A percentile compares a stretch with the other conserved stretches of the same genome.
These are phyloP conservation scores for Dioscorea cayenensis DNA, from an alignment of 116 monocot genomes.

Conservation along the genomic window DNA sequence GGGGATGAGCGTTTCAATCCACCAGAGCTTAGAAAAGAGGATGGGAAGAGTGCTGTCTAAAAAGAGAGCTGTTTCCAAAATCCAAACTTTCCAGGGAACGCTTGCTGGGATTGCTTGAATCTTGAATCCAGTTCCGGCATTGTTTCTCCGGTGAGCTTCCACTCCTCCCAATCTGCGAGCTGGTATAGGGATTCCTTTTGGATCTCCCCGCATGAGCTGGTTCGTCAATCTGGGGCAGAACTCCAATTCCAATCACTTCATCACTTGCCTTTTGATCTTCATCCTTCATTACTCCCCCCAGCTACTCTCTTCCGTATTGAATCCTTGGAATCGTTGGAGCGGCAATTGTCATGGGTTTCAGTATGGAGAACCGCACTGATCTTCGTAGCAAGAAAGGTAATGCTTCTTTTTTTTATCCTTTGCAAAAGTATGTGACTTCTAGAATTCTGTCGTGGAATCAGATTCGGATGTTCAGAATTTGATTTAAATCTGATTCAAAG, in stretches of 20 bases:
- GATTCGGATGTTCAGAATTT: neutral
- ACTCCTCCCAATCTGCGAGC: neutral
- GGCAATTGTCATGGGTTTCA: neutral
- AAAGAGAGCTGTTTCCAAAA: neutral
- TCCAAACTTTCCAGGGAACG: neutral
- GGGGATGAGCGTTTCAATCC: too few relatives aligned
- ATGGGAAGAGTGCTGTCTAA: too few relatives aligned
- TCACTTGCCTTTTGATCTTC: slow-evolving; percentile 79
- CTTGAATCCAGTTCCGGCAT: neutral
- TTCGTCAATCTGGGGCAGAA: slow-evolving; percentile 50
- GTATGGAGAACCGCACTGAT: slow-evolving; percentile 14
- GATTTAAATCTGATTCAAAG: neutral
- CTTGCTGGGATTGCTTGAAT: neutral
- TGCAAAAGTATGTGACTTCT: neutral
- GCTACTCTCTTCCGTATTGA: slow-evolving; percentile 29
- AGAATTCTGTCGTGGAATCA: neutral
- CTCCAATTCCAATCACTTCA: slow-evolving; percentile 85
- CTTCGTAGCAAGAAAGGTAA: slow-evolving; percentile 3
- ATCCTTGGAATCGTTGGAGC: slow-evolving; percentile 22
- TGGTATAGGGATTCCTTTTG: neutral
- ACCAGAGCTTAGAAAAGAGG: too few relatives aligned
- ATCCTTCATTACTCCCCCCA: slow-evolving; percentile 68
- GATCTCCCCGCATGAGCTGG: slow-evolving; percentile 64
- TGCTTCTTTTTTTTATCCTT: neutral
- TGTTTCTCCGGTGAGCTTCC: neutral